phyloP scores from a whole-genome alignment of 148 eudicot genomes.

The Vaccinium macrocarpon region DNA sequence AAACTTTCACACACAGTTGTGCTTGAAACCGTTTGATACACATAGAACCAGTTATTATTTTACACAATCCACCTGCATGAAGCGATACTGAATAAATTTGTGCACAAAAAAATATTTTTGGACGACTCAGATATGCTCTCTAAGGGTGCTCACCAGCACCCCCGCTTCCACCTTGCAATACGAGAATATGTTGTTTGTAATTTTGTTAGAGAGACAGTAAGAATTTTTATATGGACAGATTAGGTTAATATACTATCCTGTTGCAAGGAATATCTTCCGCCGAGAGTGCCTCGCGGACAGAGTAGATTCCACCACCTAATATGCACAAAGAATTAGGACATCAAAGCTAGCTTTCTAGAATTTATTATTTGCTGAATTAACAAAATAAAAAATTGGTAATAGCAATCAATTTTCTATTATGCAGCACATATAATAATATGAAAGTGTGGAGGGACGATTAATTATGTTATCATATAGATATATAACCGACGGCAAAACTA shows the following conservation, averaged over 20 bases:
- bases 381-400: neutral
- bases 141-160: too few relatives aligned
- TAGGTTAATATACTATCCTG: neutral
- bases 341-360: too few relatives aligned
- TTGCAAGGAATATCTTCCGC: neutral
- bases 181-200: neutral
- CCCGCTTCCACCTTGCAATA: too few relatives aligned
- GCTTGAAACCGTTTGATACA: neutral
- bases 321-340: neutral
- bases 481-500: too few relatives aligned
- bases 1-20: neutral
- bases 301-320: neutral
- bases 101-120: too few relatives aligned
- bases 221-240: neutral
- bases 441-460: too few relatives aligned
- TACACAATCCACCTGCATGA: neutral
- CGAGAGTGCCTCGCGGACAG: neutral
- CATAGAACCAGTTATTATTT: neutral
- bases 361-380: neutral
- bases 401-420: neutral
- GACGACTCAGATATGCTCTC: too few relatives aligned
- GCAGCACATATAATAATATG: neutral
- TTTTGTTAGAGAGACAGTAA: neutral
- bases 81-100: too few relatives aligned
- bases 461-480: too few relatives aligned